Conservation (phyloP, 2,329 filamentous ascomycete species). For the Penicillium sp. region DNA sequence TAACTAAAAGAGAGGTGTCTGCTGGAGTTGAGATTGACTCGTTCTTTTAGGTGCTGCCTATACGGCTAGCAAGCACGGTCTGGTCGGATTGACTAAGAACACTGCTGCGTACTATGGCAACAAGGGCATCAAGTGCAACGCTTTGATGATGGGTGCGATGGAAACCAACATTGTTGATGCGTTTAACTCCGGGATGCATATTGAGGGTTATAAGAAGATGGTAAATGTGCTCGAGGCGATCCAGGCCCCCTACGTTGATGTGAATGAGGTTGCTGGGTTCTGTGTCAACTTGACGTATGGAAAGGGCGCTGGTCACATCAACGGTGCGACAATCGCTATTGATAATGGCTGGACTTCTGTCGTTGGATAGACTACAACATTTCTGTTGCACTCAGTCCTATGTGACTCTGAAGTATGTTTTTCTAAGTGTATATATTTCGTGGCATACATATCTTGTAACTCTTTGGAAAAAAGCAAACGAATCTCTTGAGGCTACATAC, state of each 20-base stretch:
- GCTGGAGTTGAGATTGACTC: neutral
- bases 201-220: constrained; percentile 22
- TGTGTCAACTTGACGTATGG: constrained; percentile 26
- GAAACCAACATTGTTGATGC: constrained; percentile 53
- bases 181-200: constrained; percentile 30
- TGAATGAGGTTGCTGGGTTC: constrained; percentile 28
- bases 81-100: constrained; percentile 56
- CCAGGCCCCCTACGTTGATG: constrained; percentile 17
- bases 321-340: constrained; percentile 28
- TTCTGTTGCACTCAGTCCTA: neutral
- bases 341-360: constrained; percentile 28
- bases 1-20: neutral
- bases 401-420: neutral
- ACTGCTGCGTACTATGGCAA: constrained; percentile 56
- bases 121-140: constrained; percentile 53
- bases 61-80: constrained; percentile 53
- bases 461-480: neutral
- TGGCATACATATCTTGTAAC: neutral
- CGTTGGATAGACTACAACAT: constrained; percentile 10
- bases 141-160: constrained; percentile 55
- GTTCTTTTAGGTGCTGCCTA: constrained; percentile 45
- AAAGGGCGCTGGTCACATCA: constrained; percentile 25
- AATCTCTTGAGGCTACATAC: neutral
- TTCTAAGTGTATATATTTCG: neutral
- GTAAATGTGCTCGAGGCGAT: constrained; percentile 12